A percentile compares a stretch with the other conserved stretches of the same genome.
Conservation (phyloP, 2,329 filamentous ascomycete species). For the Aspergillus tubingensis region DNA sequence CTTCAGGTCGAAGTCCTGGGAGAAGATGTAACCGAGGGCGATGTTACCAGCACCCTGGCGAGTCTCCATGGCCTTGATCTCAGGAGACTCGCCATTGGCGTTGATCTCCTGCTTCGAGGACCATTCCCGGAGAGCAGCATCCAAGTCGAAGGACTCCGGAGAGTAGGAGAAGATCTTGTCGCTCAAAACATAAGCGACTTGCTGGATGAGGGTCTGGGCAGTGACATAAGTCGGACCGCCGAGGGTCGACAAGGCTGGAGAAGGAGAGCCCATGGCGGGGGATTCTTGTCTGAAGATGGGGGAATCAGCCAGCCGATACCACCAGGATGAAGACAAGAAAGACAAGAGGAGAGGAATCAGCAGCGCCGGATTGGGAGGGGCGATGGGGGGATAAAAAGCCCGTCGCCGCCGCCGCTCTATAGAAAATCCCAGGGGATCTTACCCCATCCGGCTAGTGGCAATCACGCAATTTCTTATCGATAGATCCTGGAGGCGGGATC, state of each 20-base stretch:
- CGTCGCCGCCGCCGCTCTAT: slow-evolving; percentile 23
- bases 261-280: slow-evolving; percentile 31
- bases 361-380: slow-evolving; percentile 21
- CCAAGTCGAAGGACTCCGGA: slow-evolving; percentile 87
- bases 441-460: slow-evolving; percentile 34
- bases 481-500: slow-evolving; percentile 16
- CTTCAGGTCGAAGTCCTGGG: slow-evolving; percentile 88
- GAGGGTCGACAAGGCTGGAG: slow-evolving; percentile 60
- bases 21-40: slow-evolving; percentile 96
- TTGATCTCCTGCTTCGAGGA: slow-evolving; percentile 69
- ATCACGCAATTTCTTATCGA: slow-evolving; percentile 41
- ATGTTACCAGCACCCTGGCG: slow-evolving; percentile 85
- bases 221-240: slow-evolving; percentile 89
- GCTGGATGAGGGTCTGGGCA: slow-evolving; percentile 89
- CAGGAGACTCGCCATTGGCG: slow-evolving; percentile 76
- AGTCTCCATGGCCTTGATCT: slow-evolving; percentile 79
- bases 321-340: slow-evolving; percentile 24
- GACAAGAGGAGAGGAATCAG: slow-evolving; percentile 22
- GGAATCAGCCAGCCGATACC: slow-evolving; percentile 24
- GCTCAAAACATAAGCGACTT: slow-evolving; percentile 90
- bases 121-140: slow-evolving; percentile 81
- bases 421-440: slow-evolving; percentile 33
- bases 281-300: slow-evolving; percentile 30
- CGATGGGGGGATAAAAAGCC: slow-evolving; percentile 17
- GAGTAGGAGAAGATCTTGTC: slow-evolving; percentile 98